A percentile compares a stretch with the other conserved stretches of the same genome.
These are phyloP conservation scores for Xylaria sp. DNA, from an alignment of 2,329 filamentous ascomycete species.

Conservation along the genomic window DNA sequence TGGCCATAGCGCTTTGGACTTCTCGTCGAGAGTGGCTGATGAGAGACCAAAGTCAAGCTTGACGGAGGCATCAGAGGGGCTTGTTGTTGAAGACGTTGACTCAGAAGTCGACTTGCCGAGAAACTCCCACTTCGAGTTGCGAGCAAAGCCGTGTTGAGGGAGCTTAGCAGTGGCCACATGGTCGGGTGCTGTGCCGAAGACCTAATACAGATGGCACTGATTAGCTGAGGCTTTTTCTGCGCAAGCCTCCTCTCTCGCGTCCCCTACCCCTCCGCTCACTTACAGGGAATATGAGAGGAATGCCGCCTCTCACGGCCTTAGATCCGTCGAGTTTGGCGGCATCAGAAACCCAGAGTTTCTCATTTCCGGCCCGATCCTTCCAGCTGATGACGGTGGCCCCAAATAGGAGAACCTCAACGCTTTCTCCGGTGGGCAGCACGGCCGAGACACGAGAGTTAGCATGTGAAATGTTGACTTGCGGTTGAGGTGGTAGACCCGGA, in stretches of 20 bases:
- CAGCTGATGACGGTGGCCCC: conserved; percentile 94
- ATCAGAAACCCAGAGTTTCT: conserved; percentile 89
- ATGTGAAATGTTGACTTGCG: conserved; percentile 79
- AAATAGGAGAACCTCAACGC: conserved; percentile 84
- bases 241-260: background rate
- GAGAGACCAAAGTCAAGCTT: conserved; percentile 97
- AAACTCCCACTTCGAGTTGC: conserved; percentile 91
- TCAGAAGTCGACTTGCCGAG: conserved; percentile 86
- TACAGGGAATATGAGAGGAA: conserved; percentile 94
- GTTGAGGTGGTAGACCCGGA: conserved; percentile 77
- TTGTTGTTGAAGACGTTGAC: conserved; percentile 66
- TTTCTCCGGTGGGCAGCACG: conserved; percentile 85
- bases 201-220: conserved; percentile 58
- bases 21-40: conserved; percentile 74
- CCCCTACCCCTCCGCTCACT: conserved; percentile 47
- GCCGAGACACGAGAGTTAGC: conserved; percentile 80
- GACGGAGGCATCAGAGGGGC: conserved; percentile 71
- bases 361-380: conserved; percentile 81
- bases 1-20: conserved; percentile 80
- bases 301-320: conserved; percentile 90
- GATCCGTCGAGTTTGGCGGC: conserved; percentile 83
- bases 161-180: conserved; percentile 82
- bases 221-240: conserved; percentile 15
- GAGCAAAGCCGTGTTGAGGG: conserved; percentile 94
- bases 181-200: conserved; percentile 84